A percentile compares a stretch with the other conserved stretches of the same genome.
These are phyloP conservation scores for Silene latifolia DNA, from an alignment of 148 eudicot species.

Conservation along the genomic window DNA sequence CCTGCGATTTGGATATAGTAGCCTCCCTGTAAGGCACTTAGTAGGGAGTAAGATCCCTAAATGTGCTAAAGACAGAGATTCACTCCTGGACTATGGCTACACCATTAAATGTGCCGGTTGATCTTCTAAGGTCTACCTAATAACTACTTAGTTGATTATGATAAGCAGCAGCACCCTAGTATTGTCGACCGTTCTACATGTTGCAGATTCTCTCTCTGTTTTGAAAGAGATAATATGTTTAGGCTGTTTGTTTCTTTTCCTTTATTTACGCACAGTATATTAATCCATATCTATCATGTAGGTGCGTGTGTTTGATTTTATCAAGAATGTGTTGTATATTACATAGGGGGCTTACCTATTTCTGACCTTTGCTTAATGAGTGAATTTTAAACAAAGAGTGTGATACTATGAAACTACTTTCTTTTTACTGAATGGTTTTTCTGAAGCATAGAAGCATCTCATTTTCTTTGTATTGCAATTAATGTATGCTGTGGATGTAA, in stretches of 20 bases:
- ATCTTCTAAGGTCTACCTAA: neutral
- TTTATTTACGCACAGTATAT: no score
- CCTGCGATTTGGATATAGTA: neutral
- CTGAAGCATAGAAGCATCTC: neutral
- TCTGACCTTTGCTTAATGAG: neutral
- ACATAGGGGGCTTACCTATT: neutral
- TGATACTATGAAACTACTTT: neutral
- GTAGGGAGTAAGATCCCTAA: neutral
- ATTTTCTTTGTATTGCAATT: neutral
- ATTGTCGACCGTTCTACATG: neutral
- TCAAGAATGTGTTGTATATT: neutral
- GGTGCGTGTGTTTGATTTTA: no score
- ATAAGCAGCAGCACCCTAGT: neutral
- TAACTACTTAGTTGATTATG: neutral
- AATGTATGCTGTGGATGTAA: neutral
- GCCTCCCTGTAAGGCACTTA: neutral
- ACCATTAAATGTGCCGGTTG: neutral
- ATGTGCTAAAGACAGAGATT: no score
- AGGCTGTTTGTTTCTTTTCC: no score
- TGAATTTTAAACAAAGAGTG: neutral
- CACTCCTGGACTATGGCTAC: neutral
- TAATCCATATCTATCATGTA: no score
- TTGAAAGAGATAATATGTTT: no score
- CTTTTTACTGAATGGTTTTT: neutral
- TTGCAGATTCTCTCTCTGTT: no score